Conservation (phyloP, 176 grass and related monocot genomes). For the Puccinellia tenuiflora region DNA sequence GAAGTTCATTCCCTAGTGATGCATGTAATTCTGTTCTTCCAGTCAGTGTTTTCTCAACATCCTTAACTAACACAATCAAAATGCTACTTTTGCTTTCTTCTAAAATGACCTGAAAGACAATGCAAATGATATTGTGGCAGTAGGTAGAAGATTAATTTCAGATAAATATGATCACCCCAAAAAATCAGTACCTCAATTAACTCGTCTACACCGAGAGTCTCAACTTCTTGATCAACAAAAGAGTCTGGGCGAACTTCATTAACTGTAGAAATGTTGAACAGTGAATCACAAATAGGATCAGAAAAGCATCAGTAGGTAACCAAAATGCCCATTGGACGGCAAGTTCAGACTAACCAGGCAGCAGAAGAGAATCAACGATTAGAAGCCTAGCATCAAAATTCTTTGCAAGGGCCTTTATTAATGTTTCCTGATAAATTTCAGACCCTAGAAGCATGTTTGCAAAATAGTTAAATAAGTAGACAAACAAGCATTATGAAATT, state of each 20-base stretch:
- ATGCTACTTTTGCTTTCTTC: conserved; percentile 61
- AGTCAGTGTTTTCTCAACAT: conserved; percentile 48
- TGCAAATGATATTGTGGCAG: not conserved
- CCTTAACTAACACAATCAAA: conserved; percentile 76
- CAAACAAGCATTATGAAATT: not conserved
- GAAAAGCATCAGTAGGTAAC: not conserved
- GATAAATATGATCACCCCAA: not conserved
- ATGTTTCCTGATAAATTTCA: conserved; percentile 72
- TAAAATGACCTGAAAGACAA: conserved; percentile 49
- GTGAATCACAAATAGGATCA: not conserved
- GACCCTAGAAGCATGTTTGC: conserved; percentile 42
- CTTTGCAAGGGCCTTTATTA: conserved; percentile 81
- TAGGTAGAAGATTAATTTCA: not conserved
- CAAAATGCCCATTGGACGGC: not conserved
- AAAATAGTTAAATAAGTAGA: not conserved
- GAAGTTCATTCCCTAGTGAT: conserved; percentile 43
- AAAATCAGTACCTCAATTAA: conserved; percentile 57
- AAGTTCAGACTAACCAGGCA: conserved; percentile 45
- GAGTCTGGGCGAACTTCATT: conserved; percentile 32
- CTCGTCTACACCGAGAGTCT: conserved; percentile 47
- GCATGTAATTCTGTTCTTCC: conserved; percentile 41
- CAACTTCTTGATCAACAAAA: conserved; percentile 28
- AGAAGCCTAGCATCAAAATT: conserved; percentile 67
- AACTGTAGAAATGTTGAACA: conserved; percentile 30
- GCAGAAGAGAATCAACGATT: conserved; percentile 56